Evolutionary conservation across 2,329 filamentous ascomycete genomes (phyloP), one percentile per base, ranked within the genome.

Genomic region (Neopestalotiopsis clavispora): DNA sequence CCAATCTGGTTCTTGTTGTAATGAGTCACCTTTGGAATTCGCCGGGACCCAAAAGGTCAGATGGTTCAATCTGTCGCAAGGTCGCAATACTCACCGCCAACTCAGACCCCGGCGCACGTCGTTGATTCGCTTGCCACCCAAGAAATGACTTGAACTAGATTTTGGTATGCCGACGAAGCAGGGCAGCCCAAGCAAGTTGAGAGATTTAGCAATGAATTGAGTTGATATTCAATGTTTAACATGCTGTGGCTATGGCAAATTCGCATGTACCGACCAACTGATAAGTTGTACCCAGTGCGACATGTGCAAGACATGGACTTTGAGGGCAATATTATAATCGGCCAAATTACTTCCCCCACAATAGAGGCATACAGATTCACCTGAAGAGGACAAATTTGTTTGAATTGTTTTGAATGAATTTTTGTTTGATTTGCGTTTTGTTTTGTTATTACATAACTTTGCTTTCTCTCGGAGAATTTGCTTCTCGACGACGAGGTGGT

Each of bases 381-480:
- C 10, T 12, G 1, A 5, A 34, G 13, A 34, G 59, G 20, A 38
- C 14, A n/a, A 60, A 14, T 67, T 67, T 67, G 65, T 28, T 62
- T 67, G 17, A 67, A 52, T 67, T 62, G 23, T 38, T 38, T 38
- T 38, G 34, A 38, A 38, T 38, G 6, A 10, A 20, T 52, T 52
- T 52, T 52, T 49, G 9, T 61, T 67, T 67, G 14, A 67, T 67
- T 67, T 63, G 72, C 67, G 69, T 70, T 56, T 68, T 70, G 49
- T 66, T 67, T 71, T 73, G 71, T 70, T 71, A 72, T 67, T 68
- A 68, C 58, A 66, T 63, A 66, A 59, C 59, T 66, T 52, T 52
- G 45, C 17, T 52, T 64, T 49, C 38, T 70, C 69, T 68, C 69
- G 69, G 66, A 70, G 63, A 66, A 20, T 45, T 65, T 60, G n/a